Base-by-base conservation (phyloP, 2,329 filamentous ascomycete genomes). In the Colletotrichum tofieldiae region DNA sequence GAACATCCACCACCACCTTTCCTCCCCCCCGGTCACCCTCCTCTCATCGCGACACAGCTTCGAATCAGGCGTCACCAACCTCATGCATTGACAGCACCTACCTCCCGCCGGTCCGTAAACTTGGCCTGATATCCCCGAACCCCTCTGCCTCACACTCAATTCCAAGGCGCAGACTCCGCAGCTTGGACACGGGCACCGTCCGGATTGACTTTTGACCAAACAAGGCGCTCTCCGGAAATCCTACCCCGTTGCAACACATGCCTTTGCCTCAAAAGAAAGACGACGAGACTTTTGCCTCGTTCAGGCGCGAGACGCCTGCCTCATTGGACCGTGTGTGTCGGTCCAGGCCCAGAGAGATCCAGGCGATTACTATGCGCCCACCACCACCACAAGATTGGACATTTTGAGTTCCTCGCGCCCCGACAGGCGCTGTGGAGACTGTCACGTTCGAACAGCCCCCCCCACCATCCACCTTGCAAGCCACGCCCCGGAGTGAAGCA, bases 1-100 rank as follows among this genome's bases (percentile, higher is more conserved):
- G 12, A 56, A 14, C 20, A 23, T 18, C 29, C 51, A 12, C 20
- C 51, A 29, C 8, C 47, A 14, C 47, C n/a, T 3, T 5, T 56
- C 23, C 16, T 6, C 9, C 35, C 16, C 29, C 45, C 29, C 3
- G 4, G 29, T 37, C 41, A 16, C n/a, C 7, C 14, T 39, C 26
- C 39, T n/a, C 32, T 23, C 45, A 62, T 37, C n/a, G 60, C 47
- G 41, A 52, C 35, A 63, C 23, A 45, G 60, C 23, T 52, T 52
- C 35, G 16, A 39, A 52, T 52, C 60, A 41, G 35, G 35, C 16
- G 29, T 39, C 12, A 23, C 12, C n/a, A 7, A 3, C 35, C 35
- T n/a, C 55, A 29, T 9, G 55, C 55, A 58, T 58, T 58, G 55
- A 58, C 55, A 29, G 55, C 55, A 58, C 37, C n/a, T 58, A 41